Base-by-base conservation (phyloP, 2,329 filamentous ascomycete genomes). In the Cercospora sojina region DNA sequence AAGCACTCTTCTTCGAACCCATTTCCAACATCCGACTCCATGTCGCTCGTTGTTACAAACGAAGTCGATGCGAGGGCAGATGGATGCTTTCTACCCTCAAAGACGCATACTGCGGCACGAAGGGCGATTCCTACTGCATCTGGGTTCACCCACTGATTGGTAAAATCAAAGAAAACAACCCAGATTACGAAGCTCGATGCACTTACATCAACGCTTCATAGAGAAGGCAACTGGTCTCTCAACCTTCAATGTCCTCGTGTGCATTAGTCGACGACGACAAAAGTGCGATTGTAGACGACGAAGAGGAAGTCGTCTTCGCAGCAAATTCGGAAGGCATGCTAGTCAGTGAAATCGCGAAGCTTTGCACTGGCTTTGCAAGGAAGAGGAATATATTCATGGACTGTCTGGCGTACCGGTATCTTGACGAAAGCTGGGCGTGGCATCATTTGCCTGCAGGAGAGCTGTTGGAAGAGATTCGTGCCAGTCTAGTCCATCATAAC, bases 1-100 rank as follows among this genome's bases (percentile, higher is more conserved):
- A 64, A 23, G 62, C 59, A 7, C 64, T 70, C 1, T 68, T 70
- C 38, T 57, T 67, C 64, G 27, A 65, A 25, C 56, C 56, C 0
- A 60, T 65, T 20, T 43, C 29, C 5, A 13, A n/a, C 8, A 43
- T 47, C 5, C 35, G n/a, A 32, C 61, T 64, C n/a, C 51, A 25
- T 27, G 1, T 51, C 2, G 47, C 47, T 16, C 12, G 4, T 27
- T 25, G 47, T 3, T 13, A 16, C 47, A 23, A 16, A 23, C 1
- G 47, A 51, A 3, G 12, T 2, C 47, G 47, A 25, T 51, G 47
- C 47, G 12, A 3, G 1, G 23, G 47, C 1, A 51, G 3, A 27
- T 25, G 47, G 23, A 49, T 47, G 7, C 41, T 43, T 5, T 18
- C 41, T 18, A 18, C 41, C 10, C 27, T 29, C 27, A 29, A 29